Base-by-base conservation (phyloP, 345 rosid genomes). In the Raphanus raphanistrum region DNA sequence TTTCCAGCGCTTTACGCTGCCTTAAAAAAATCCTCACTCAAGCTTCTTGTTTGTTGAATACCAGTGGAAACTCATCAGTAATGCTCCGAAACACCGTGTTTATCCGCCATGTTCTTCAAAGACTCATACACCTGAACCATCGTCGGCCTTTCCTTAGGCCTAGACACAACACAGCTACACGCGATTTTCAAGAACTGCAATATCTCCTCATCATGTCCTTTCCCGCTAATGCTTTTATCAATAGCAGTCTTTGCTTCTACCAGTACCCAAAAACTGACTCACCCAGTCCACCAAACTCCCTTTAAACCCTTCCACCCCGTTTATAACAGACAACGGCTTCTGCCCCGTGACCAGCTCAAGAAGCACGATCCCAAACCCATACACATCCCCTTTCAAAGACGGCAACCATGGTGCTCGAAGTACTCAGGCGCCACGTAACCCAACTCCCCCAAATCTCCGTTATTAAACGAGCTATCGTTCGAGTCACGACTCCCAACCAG, bases 101-200 rank as follows among this genome's bases (percentile, higher is more conserved):
- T 80, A 82, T 82, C 86, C 0, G 77, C 85, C 84, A 85, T 67
- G 67, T 27, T 80, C 82, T 85, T 82, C 71, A 86, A 35, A 5
- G 78, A 84, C 66, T 86, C 85, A 48, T 82, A 86, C 11, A 84
- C 84, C 25, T 75, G 82, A 59, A 62, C 68, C 88, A 86, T 86
- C 26, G 82, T 70, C 28, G 88, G 88, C 73, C 88, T 86, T 58
- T 86, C 88, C 78, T 84, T 86, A 0, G 84, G 86, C 66, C 87
- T 80, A 0, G 87, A 80, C 32, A 78, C 81, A 36, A 86, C 83
- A 70, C 85, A 84, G 15, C 79, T 74, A 76, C 85, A 86, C 2
- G 88, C 88, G 7, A 86, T 78, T 78, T 74, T 86, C 83, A 86
- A 60, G 36, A 84, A 70, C 80, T 86, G 84, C 21, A 77, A 28